Percentiles rank a stretch among this genome's conserved stretches.
phyloP scores from a whole-genome alignment of 371 early-diverging fungal species.

The Lichtheimia hyalospora region DNA sequence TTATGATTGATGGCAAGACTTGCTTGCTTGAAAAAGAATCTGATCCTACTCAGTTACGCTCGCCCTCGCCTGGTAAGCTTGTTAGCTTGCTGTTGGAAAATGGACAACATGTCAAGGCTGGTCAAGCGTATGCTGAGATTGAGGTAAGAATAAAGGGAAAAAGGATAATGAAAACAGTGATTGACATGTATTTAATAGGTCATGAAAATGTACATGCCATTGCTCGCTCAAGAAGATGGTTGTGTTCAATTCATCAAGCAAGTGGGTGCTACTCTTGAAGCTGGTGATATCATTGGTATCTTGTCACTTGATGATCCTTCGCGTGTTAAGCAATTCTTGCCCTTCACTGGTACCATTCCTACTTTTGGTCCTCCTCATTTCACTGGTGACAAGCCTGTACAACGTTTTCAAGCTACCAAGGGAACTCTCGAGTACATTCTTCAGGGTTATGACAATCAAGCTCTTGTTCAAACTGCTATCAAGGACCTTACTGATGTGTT shows the following conservation, averaged over 20 bases:
- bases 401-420: conserved; percentile 70
- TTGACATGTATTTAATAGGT: conserved; percentile 58
- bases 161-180: background rate
- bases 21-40: conserved; percentile 92
- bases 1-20: conserved; percentile 92
- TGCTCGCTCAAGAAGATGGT: conserved; percentile 90
- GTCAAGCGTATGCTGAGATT: conserved; percentile 96
- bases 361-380: conserved; percentile 74
- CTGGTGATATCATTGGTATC: conserved; percentile 93
- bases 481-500: conserved; percentile 77
- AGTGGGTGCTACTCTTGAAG: conserved; percentile 82
- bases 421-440: conserved; percentile 72
- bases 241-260: conserved; percentile 89
- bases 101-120: conserved; percentile 86
- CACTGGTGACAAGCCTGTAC: conserved; percentile 81
- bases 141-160: conserved; percentile 57
- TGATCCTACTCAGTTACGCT: conserved; percentile 93
- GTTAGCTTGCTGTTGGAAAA: conserved; percentile 90
- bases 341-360: conserved; percentile 88
- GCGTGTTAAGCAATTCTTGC: conserved; percentile 85
- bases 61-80: conserved; percentile 97
- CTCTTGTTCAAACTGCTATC: conserved; percentile 64
- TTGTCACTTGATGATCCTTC: conserved; percentile 92
- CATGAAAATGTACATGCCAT: conserved; percentile 99
- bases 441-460: conserved; percentile 87